These are phyloP conservation scores for Lecanicillium sp. DNA, from an alignment of 2,329 filamentous ascomycete genomes.

Conservation along the genomic window DNA sequence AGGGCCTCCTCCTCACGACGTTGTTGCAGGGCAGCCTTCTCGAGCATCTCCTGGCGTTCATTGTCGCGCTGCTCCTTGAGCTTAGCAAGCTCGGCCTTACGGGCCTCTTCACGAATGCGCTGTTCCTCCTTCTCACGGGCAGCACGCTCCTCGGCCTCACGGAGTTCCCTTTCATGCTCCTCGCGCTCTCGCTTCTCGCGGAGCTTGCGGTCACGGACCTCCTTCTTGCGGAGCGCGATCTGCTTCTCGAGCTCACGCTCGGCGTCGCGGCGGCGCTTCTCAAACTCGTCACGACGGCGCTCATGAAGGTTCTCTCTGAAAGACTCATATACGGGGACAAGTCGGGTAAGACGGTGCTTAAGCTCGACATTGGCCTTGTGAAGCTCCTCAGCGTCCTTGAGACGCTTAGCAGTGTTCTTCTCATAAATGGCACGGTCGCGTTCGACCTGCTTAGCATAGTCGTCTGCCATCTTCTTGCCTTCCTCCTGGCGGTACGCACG, in stretches of 20 bases:
- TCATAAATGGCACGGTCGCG: conserved; percentile 76
- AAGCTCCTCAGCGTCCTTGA: conserved; percentile 75
- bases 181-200: conserved; percentile 79
- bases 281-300: conserved; percentile 88
- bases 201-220: conserved; percentile 74
- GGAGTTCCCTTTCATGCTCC: conserved; percentile 68
- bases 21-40: conserved; percentile 62
- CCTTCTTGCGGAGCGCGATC: conserved; percentile 80
- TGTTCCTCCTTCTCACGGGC: conserved; percentile 81
- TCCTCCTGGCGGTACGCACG: conserved; percentile 96
- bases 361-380: conserved; percentile 88
- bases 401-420: conserved; percentile 65
- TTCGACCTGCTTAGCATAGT: conserved; percentile 78
- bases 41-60: conserved; percentile 60
- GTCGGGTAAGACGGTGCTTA: conserved; percentile 81
- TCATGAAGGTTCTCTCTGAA: conserved; percentile 80
- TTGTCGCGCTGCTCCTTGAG: conserved; percentile 58
- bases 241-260: conserved; percentile 90
- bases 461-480: conserved; percentile 77
- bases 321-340: conserved; percentile 75
- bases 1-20: conserved; percentile 85
- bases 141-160: conserved; percentile 80
- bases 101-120: conserved; percentile 70
- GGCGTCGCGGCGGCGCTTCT: conserved; percentile 84
- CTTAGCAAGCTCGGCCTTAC: conserved; percentile 60